Conservation (phyloP, 2,329 filamentous ascomycete species). For the Clonostachys byssicola region DNA sequence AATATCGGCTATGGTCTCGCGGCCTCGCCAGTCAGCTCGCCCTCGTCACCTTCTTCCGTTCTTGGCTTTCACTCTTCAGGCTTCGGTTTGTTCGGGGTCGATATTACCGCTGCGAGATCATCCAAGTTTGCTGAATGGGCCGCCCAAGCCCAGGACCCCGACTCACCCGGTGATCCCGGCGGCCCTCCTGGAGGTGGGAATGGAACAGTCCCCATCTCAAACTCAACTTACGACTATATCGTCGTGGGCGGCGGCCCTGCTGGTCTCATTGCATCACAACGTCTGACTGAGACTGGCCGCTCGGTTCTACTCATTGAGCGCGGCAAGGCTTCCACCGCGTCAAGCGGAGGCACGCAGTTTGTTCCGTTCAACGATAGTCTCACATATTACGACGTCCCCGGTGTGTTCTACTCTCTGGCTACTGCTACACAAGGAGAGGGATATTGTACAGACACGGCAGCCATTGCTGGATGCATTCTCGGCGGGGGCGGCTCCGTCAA, state of each 20-base stretch:
- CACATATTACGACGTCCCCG: constrained; percentile 67
- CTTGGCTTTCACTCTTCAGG: too few species aligned
- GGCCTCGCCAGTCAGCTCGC: too few species aligned
- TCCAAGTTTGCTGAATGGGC: too few species aligned
- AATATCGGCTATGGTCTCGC: too few species aligned
- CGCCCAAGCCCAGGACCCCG: too few species aligned
- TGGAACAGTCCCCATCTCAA: too few species aligned
- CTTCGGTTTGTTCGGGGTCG: too few species aligned
- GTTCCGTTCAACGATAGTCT: constrained; percentile 58
- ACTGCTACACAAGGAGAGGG: too few species aligned
- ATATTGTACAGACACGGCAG: constrained; percentile 12
- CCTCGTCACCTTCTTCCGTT: too few species aligned
- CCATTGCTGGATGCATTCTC: constrained; percentile 55
- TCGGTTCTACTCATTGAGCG: constrained; percentile 60
- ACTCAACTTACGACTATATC: constrained; percentile 14
- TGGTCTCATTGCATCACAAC: constrained; percentile 14
- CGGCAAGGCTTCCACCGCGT: constrained; percentile 53
- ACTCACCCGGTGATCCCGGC: too few species aligned
- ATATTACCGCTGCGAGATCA: too few species aligned
- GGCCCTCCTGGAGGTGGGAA: too few species aligned
- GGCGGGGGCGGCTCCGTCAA: constrained; percentile 63
- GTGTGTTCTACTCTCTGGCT: constrained; percentile 50
- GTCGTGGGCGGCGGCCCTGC: constrained; percentile 14
- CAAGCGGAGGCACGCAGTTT: constrained; percentile 57
- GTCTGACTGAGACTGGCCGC: constrained; percentile 58